Percentiles rank a stretch among this genome's conserved stretches.
Evolutionary conservation across 2,329 filamentous ascomycete genomes (phyloP).

Genomic region (Penicillium psychrosexuale): DNA sequence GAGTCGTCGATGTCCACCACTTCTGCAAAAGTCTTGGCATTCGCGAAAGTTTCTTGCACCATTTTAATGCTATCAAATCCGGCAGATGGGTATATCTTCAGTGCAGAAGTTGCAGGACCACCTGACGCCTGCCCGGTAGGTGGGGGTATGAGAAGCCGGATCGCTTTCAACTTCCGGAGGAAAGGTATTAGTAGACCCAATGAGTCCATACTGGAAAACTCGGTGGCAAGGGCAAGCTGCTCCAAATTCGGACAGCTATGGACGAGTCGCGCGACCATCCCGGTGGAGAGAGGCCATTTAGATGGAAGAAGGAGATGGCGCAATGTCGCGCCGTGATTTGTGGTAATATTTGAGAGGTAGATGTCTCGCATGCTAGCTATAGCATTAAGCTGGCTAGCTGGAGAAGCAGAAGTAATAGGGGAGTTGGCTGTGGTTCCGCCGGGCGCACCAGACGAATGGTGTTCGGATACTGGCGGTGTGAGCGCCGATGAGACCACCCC

Average conservation of each 20-base stretch:
- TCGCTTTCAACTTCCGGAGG: constrained; percentile 38
- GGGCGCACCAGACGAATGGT: constrained; percentile 8
- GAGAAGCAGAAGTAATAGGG: constrained; percentile 23
- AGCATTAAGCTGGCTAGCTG: constrained; percentile 25
- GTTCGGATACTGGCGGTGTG: constrained; percentile 29
- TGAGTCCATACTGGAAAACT: constrained; percentile 40
- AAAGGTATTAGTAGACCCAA: constrained; percentile 41
- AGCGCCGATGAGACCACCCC: constrained; percentile 21
- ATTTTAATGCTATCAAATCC: constrained; percentile 2
- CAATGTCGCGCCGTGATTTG: constrained; percentile 51
- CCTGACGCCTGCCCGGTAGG: constrained; percentile 10
- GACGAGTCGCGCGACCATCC: constrained; percentile 51
- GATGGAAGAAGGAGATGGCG: constrained; percentile 57
- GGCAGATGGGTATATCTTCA: not conserved
- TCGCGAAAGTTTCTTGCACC: constrained; percentile 9
- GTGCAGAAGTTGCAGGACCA: not conserved
- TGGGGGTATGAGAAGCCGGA: constrained; percentile 42
- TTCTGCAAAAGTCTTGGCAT: constrained; percentile 30
- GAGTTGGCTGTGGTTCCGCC: constrained; percentile 21
- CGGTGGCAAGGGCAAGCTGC: constrained; percentile 55
- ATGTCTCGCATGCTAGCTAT: constrained; percentile 39
- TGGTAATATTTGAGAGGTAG: constrained; percentile 52
- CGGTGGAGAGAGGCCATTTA: constrained; percentile 52
- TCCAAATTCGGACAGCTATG: constrained; percentile 57
- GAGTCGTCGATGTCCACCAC: constrained; percentile 40